Evolutionary conservation across 495 filamentous ascomycete genomes (phyloP).

Genomic region (Penicillium steckii): DNA sequence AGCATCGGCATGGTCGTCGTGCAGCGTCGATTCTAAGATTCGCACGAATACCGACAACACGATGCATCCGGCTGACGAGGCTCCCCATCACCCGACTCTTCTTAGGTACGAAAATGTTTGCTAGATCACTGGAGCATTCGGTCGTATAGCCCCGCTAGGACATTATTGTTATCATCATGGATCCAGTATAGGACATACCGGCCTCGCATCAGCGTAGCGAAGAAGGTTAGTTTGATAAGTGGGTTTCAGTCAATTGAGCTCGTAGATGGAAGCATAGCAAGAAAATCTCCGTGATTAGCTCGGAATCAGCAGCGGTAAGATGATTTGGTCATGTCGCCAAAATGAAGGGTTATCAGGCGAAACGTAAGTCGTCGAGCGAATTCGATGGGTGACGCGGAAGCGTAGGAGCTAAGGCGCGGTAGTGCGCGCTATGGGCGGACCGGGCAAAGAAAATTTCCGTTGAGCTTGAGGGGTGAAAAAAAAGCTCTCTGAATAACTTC

Average conservation of each 20-base stretch:
- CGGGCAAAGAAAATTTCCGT: not conserved
- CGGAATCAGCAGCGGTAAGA: no score
- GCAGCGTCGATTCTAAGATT: not conserved
- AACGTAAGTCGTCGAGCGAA: conserved; percentile 9
- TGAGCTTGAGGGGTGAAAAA: not conserved
- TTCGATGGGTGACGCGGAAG: conserved; percentile 17
- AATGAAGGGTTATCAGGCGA: not conserved
- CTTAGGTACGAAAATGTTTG: not conserved
- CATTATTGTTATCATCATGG: not conserved
- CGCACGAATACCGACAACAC: not conserved
- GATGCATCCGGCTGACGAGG: not conserved
- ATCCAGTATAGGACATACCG: not conserved
- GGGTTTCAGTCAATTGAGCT: not conserved
- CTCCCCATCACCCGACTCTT: not conserved
- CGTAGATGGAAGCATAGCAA: not conserved
- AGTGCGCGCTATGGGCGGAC: conserved; percentile 10
- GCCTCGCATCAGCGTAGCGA: not conserved
- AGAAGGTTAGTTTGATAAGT: not conserved
- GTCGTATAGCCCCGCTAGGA: not conserved
- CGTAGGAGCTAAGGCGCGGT: conserved; percentile 16
- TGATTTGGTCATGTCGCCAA: not conserved
- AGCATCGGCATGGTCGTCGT: not conserved
- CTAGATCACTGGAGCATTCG: not conserved
- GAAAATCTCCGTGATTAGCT: not conserved
- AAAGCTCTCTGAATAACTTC: not conserved